These are phyloP conservation scores for Linaria vulgaris DNA, from an alignment of 257 asterid genomes.

Conservation along the genomic window DNA sequence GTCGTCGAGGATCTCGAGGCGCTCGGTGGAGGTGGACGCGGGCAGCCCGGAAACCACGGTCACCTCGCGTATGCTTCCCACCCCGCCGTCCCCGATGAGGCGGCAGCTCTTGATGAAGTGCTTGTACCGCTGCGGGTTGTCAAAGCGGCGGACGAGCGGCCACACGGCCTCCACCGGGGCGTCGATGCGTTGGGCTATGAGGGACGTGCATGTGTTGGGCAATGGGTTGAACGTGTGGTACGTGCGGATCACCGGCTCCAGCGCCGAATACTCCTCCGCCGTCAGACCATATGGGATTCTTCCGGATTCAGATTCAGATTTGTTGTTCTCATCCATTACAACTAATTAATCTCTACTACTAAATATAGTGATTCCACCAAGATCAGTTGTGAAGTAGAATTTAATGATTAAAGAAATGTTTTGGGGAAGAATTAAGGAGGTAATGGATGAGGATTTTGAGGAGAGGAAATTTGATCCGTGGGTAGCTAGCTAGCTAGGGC, in stretches of 20 bases:
- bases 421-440: too few relatives aligned
- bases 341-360: too few relatives aligned
- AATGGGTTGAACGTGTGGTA: constrained; percentile 10
- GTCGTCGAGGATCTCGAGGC: constrained; percentile 51
- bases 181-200: constrained; percentile 29
- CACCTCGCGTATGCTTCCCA: constrained; percentile 52
- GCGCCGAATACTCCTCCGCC: background rate
- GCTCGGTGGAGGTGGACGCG: constrained; percentile 53
- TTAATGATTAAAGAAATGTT: too few relatives aligned
- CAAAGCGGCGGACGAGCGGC: constrained; percentile 27
- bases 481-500: too few relatives aligned
- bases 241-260: background rate
- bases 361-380: too few relatives aligned
- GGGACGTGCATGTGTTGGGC: constrained; percentile 28
- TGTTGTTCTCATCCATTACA: too few relatives aligned
- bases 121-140: constrained; percentile 32
- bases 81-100: constrained; percentile 47
- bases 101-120: constrained; percentile 30
- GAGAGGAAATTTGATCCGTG: too few relatives aligned
- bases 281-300: constrained; percentile 45
- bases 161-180: constrained; percentile 28
- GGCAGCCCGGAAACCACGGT: constrained; percentile 56
- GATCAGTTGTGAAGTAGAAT: too few relatives aligned
- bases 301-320: too few relatives aligned
- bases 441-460: too few relatives aligned